Base-by-base conservation (phyloP, 768 basidiomycete genomes). In the Tricholoma saponaceum region DNA sequence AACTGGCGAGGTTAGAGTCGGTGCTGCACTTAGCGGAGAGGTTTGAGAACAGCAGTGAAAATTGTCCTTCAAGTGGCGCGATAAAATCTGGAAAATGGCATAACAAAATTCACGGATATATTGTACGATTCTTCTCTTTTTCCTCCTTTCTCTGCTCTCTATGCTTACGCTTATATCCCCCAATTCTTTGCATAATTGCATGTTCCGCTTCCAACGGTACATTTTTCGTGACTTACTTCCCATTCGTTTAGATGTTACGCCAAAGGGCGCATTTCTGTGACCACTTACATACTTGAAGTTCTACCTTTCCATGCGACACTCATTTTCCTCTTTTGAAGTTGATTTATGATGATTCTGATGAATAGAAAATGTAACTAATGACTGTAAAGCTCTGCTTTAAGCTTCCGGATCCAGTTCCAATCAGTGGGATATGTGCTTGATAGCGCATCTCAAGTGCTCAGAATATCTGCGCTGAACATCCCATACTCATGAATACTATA, bases 1-100 rank as follows among this genome's bases (percentile, higher is more conserved):
- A 66, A 73, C 81, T 46, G 75, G 70, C 58, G 72, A 74, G 53
- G 77, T 82, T 58, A 77, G 86, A 7, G 71, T 52, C 3, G 55
- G 51, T 7, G 59, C 57, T 50, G 58, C 57, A 33, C 51, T 64
- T 46, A 57, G 35, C 5, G 54, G 43, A 14, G 53, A 26, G n/a
- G 56, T 56, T 44, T 64, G 39, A 63, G 26, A 32, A 39, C 5
- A 14, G n/a, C 39, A 41, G 37, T 54, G 13, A 44, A 54, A n/a
- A 39, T 25, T 6, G 4, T 26, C 5, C 12, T 25, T 7, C 44
- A 16, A 47, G 16, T 2, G 41, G 44, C 44, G n/a, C 14, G 23
- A 25, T 25, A 47, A 20, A 26, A 47, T 22, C 20, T n/a, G 37
- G 37, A 44, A 10, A 44, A 5, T 14, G 23, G 23, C 44, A 25